Percentiles rank a stretch among this genome's conserved stretches.
Conservation (phyloP, 139 green algal species). For the Closterium sp. region DNA sequence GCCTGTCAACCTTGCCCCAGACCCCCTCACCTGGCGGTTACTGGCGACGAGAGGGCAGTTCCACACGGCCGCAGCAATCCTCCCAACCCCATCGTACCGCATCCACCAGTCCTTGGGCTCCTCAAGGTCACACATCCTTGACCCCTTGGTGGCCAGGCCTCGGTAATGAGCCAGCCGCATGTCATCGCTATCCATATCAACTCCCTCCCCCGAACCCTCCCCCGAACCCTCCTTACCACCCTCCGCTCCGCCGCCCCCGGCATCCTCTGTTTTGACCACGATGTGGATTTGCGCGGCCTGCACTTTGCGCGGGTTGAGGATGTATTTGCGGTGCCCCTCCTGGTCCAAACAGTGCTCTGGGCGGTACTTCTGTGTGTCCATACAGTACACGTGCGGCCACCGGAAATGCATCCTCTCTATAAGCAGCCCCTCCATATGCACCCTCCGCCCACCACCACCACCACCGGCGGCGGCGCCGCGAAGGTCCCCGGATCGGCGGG, state of each 20-base stretch:
- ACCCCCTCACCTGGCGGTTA: background rate
- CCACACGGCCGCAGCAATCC: background rate
- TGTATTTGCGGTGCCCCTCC: constrained; percentile 11
- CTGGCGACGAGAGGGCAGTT: background rate
- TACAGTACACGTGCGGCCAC: constrained; percentile 19
- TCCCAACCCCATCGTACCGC: background rate
- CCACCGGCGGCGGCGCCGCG: background rate
- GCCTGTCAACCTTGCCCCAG: no score
- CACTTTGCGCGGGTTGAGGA: constrained; percentile 8
- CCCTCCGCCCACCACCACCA: background rate
- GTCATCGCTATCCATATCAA: background rate
- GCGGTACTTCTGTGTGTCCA: background rate
- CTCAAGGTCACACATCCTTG: background rate
- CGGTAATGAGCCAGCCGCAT: background rate
- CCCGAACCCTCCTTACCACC: no score
- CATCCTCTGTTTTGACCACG: background rate
- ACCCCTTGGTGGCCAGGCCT: background rate
- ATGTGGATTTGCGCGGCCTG: constrained; percentile 4
- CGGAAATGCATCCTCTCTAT: constrained; percentile 27
- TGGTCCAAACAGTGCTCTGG: background rate
- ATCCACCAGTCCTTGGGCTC: background rate
- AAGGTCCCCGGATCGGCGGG: no score
- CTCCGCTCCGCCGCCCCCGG: no score
- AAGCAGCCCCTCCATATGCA: constrained; percentile 11
- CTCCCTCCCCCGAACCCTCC: background rate